Evolutionary conservation across 2,329 filamentous ascomycete species (phyloP), one percentile per base, ranked within the genome.

Genomic region (Colletotrichum sp.): DNA sequence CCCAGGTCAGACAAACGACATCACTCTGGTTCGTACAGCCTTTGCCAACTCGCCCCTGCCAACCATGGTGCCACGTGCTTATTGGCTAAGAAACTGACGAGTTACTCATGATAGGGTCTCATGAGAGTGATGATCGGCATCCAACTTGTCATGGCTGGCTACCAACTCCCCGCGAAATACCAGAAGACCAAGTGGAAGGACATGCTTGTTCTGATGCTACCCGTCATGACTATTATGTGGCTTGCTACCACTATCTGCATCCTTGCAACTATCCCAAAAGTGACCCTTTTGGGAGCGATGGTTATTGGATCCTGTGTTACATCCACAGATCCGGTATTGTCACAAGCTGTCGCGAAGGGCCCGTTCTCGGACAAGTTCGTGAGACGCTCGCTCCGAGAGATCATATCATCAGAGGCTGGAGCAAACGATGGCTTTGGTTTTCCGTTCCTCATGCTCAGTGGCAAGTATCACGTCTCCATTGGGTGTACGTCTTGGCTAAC

Each of bases 151-250:
- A 93, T 93, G 75, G 91, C 90, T 3, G 92, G 91, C 30, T 93
- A 90, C 78, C 90, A 93, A 79, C 83, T 93, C 1, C 92, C 91
- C 0, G 89, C 89, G 59, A 89, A 87, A 79, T 93, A 93, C 80
- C 83, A 88, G 55, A 81, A 82, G 72, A 80, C 82, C 3, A 87
- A 87, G 4, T 89, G 88, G 83, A 89, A 87, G 72, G 90, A 91
- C 72, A 87, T 93, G 82, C 81, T 86, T 6, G 85, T 92, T 10
- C 89, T 88, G 59, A 83, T 93, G 8, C 78, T 93, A 8, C 91
- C 91, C 3, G 85, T 92, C 77, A 93, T 92, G 91, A 89, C 90
- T 1, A 83, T 92, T 68, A 92, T 92, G 88, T 93, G 92, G 91
- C 80, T 93, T 8, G 87, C 84, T 78, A 92, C 91, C 1, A 90